phyloP scores from a whole-genome alignment of 2,329 filamentous ascomycete genomes.

The Fusarium sp. region DNA sequence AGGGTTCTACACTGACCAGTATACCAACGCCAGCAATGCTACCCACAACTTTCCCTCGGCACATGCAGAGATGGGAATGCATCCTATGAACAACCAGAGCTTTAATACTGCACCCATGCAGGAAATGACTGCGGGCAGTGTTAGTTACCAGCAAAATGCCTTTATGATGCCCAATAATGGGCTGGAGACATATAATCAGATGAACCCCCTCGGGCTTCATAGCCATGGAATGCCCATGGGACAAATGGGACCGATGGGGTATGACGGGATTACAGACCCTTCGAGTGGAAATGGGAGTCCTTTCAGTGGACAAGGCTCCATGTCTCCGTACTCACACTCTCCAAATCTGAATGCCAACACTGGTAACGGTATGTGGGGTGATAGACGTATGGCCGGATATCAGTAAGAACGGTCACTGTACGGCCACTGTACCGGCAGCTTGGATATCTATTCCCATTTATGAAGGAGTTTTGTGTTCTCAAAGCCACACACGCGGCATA shows the following conservation, averaged over 20 bases:
- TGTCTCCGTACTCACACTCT: slow-evolving; percentile 49
- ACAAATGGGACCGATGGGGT: slow-evolving; percentile 41
- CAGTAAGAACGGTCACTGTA: slow-evolving; percentile 1
- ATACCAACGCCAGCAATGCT: slow-evolving; percentile 42
- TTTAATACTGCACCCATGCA: slow-evolving; percentile 40
- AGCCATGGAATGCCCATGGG: slow-evolving; percentile 39
- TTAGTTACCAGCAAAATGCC: slow-evolving; percentile 37
- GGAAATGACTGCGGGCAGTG: slow-evolving; percentile 37
- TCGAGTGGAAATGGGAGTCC: slow-evolving; percentile 48
- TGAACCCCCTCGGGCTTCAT: slow-evolving; percentile 48
- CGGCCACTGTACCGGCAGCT: not conserved
- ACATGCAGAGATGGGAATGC: slow-evolving; percentile 38
- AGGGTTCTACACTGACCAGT: slow-evolving; percentile 42
- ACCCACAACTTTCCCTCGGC: slow-evolving; percentile 41
- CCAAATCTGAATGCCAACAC: slow-evolving; percentile 44
- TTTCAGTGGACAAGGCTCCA: slow-evolving; percentile 49
- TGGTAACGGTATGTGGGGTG: slow-evolving; percentile 28
- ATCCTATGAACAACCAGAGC: slow-evolving; percentile 38
- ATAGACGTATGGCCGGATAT: slow-evolving; percentile 30
- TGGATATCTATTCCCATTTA: not conserved
- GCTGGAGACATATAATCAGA: slow-evolving; percentile 46
- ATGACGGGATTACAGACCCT: slow-evolving; percentile 46
- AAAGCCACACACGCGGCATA: not conserved
- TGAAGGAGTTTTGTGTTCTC: not conserved
- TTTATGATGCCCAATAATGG: slow-evolving; percentile 43